phyloP scores from a whole-genome alignment of 2,329 filamentous ascomycete species.

The Fusarium torulosum region DNA sequence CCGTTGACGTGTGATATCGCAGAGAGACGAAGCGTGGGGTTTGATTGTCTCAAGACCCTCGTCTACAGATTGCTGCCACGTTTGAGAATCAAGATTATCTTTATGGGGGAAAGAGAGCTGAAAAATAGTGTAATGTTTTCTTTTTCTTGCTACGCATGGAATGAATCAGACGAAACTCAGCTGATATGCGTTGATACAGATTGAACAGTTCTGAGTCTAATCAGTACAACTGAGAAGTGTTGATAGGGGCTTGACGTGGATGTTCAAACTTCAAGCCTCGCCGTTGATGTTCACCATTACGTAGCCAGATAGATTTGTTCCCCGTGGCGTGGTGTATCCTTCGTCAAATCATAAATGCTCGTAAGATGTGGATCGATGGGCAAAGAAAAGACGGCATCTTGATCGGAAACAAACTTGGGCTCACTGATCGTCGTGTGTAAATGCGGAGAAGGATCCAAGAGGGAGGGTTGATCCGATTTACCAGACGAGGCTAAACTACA shows the following conservation, averaged over 20 bases:
- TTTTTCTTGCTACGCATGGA: constrained; percentile 1
- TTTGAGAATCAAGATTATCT: constrained; percentile 26
- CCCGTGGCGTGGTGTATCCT: constrained; percentile 13
- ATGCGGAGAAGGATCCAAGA: constrained; percentile 32
- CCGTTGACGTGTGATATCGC: constrained; percentile 44
- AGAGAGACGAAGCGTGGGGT: constrained; percentile 35
- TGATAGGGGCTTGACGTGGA: neutral
- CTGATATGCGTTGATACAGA: constrained; percentile 2
- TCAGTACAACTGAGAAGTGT: neutral
- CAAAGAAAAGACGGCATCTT: constrained; percentile 13
- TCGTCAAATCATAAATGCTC: neutral
- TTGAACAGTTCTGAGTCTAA: constrained; percentile 1
- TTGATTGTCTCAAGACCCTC: constrained; percentile 14
- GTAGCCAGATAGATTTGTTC: neutral
- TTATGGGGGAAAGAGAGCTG: constrained; percentile 11
- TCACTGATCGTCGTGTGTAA: constrained; percentile 27
- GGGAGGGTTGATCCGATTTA: constrained; percentile 14
- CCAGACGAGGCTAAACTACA: constrained; percentile 7
- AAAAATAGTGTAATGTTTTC: neutral
- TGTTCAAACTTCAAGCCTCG: neutral
- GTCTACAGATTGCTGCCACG: constrained; percentile 11
- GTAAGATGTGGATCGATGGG: constrained; percentile 4
- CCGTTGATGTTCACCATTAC: constrained; percentile 3
- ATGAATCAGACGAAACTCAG: constrained; percentile 8
- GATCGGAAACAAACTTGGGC: constrained; percentile 26